Percentiles rank a stretch among this genome's conserved stretches.
phyloP scores from a whole-genome alignment of 352 stramenopile genomes.

The Phytophthora podocarpi region DNA sequence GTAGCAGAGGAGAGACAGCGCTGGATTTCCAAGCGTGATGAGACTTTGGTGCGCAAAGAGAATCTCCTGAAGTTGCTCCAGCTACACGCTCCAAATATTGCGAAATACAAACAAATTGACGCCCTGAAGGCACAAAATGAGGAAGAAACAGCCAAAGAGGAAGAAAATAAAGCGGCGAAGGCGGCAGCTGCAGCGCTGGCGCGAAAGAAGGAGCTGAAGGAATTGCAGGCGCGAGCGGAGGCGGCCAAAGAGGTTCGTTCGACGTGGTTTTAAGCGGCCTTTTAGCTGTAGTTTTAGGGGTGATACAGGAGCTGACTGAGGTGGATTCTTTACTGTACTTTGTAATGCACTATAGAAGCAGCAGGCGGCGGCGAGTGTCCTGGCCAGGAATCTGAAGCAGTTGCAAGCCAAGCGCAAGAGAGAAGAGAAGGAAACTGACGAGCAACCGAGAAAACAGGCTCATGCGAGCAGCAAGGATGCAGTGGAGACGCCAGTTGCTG shows the following conservation, averaged over 20 bases:
- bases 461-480: neutral
- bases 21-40: conserved; percentile 36
- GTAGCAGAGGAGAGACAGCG: conserved; percentile 13
- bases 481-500: neutral
- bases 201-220: conserved; percentile 47
- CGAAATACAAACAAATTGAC: conserved; percentile 3
- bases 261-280: neutral
- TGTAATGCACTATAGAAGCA: conserved; percentile 43
- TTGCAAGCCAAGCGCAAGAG: conserved; percentile 35
- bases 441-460: conserved; percentile 24
- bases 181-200: neutral
- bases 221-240: conserved; percentile 36
- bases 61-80: conserved; percentile 37
- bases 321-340: too few relatives aligned
- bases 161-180: neutral
- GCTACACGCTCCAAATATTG: conserved; percentile 17
- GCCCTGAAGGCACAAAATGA: conserved; percentile 10
- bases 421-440: conserved; percentile 12
- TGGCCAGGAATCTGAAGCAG: conserved; percentile 36
- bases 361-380: conserved; percentile 24
- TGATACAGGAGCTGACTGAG: too few relatives aligned
- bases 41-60: conserved; percentile 30
- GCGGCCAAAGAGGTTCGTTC: conserved; percentile 38
- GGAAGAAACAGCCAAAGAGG: neutral
- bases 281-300: neutral